Evolutionary conservation across 208 protist species (phyloP), one percentile per base, ranked within the genome.

Genomic region (Histomonas meleagridis): DNA sequence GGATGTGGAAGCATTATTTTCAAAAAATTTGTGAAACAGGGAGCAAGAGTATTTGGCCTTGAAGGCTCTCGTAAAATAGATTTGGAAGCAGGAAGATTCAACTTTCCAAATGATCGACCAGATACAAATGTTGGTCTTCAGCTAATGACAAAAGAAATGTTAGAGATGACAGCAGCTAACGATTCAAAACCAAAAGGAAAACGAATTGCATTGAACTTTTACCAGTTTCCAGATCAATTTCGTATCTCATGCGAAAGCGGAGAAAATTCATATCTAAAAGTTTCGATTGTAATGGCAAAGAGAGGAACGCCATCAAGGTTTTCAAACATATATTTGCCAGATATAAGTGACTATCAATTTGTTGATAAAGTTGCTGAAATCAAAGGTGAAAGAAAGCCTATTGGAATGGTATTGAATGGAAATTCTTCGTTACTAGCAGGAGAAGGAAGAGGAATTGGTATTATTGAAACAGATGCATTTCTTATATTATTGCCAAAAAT

Each of bases 71-170:
- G n/a, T 48, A 70, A 70, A 26, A 92, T 92, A 26, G 57, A 78
- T 23, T 46, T 92, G 1, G 91, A 92, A 55, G 35, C 72, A 26
- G 5, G 62, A 9, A 65, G 35, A n/a, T 86, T 76, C 26, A 43
- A 40, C 53, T 92, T 92, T 55, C 91, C 91, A 53, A 26, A 86
- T 10, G 60, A 43, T 23, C 51, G 57, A 69, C 91, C 91, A 51
- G 91, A 92, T 26, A 92, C 91, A 55, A 1, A 62, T 0, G 62
- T 57, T 57, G 60, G 91, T 40, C 32, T 65, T 5, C 1, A 70
- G 18, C 23, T 57, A 21, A 32, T 48, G 40, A 92, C 62, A 81
- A 28, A 86, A 32, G 76, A 86, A 38, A 86, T 86, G 40, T 32
- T 32, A 0, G 76, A 86, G 38, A 32, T 86, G 9, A 38, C 0